A percentile compares a stretch with the other conserved stretches of the same genome.
Conservation (phyloP, 768 basidiomycete genomes). For the Calocera viscosa region DNA sequence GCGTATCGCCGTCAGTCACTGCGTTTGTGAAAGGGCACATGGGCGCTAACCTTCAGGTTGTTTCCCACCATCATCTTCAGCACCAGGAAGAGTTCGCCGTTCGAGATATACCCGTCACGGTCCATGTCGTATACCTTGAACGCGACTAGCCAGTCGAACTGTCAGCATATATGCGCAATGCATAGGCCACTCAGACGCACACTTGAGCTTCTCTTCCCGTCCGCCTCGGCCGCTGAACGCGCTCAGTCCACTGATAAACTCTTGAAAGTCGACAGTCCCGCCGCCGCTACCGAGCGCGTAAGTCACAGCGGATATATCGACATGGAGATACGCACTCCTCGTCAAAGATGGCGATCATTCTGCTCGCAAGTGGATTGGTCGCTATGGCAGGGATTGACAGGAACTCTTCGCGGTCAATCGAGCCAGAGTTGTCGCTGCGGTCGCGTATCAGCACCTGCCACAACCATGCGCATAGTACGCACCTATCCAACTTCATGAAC, state of each 20-base stretch:
- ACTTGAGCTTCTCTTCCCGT: slow-evolving; percentile 89
- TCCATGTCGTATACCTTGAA: slow-evolving; percentile 99
- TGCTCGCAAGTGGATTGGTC: slow-evolving; percentile 86
- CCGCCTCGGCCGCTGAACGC: slow-evolving; percentile 96
- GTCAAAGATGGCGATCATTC: slow-evolving; percentile 99
- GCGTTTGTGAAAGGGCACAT: not conserved
- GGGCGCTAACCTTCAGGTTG: slow-evolving; percentile 69
- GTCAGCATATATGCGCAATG: not conserved
- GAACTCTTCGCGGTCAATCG: slow-evolving; percentile 97
- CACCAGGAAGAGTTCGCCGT: slow-evolving; percentile 95
- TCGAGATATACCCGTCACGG: slow-evolving; percentile 92
- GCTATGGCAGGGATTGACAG: slow-evolving; percentile 98
- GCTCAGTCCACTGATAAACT: slow-evolving; percentile 94
- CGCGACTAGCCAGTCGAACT: slow-evolving; percentile 49
- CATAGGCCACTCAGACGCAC: slow-evolving; percentile 38
- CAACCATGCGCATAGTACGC: slow-evolving; percentile 16
- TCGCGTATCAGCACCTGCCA: not conserved
- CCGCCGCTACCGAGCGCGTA: slow-evolving; percentile 53
- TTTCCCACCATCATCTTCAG: slow-evolving; percentile 99
- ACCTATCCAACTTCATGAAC: slow-evolving; percentile 99
- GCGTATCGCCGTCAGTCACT: slow-evolving; percentile 5
- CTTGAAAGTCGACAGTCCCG: slow-evolving; percentile 97
- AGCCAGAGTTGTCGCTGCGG: slow-evolving; percentile 82
- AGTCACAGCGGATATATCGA: not conserved
- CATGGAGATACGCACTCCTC: slow-evolving; percentile 63